phyloP scores from a whole-genome alignment of 1,284 basidiomycete genomes.

The Ustilago loliicola region DNA sequence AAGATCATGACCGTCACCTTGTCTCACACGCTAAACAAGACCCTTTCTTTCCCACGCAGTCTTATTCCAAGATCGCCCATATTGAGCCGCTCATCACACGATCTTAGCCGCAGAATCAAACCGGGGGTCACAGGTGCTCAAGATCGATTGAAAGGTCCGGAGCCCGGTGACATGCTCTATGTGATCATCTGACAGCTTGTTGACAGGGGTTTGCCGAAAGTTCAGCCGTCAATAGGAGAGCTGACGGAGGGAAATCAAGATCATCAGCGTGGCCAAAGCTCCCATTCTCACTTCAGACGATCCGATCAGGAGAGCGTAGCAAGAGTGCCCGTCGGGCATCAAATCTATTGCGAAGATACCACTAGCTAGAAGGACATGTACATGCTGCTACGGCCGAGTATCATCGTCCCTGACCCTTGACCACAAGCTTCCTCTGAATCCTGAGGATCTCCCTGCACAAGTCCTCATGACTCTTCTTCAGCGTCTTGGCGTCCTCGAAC shows the following conservation, averaged over 20 bases:
- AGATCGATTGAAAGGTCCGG: neutral
- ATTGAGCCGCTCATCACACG: neutral
- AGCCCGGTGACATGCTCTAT: neutral
- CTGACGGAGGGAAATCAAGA: neutral
- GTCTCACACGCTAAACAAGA: neutral
- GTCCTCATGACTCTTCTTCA: conserved; percentile 63
- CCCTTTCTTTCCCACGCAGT: neutral
- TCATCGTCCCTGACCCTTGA: conserved; percentile 28
- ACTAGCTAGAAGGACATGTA: neutral
- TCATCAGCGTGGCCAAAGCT: neutral
- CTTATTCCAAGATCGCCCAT: neutral
- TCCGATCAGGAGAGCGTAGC: neutral
- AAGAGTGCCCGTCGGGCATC: neutral
- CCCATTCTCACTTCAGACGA: neutral
- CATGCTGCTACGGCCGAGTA: neutral
- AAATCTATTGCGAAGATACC: neutral
- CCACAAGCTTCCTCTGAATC: conserved; percentile 40
- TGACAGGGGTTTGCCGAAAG: neutral
- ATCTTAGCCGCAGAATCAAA: neutral
- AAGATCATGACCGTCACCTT: neutral
- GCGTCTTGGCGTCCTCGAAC: conserved; percentile 62
- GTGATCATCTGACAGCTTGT: neutral
- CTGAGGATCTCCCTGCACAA: conserved; percentile 59
- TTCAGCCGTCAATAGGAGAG: neutral
- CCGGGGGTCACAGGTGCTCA: neutral